Base-by-base conservation (phyloP, 805 yeast species). In the Spathaspora passalidarum region DNA sequence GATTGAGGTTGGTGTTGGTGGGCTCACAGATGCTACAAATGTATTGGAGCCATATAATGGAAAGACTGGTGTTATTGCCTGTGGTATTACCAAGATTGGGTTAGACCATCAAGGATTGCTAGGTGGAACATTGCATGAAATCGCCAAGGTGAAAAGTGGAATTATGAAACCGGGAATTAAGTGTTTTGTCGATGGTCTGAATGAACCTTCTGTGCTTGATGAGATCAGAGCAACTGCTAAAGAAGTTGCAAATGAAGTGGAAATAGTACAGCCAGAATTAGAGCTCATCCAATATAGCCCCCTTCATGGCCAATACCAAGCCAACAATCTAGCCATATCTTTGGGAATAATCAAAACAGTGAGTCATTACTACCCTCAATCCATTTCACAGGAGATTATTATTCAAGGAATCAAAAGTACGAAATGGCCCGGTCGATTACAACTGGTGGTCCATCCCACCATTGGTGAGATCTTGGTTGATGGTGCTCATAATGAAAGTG, bases 1-100 rank as follows among this genome's bases (percentile, higher is more conserved):
- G 0, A 65, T 92, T n/a, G 99, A 92, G 62, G 97, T 90, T 3
- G 99, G 99, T 0, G 68, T 94, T 5, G 99, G 99, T 2, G 99
- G 99, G 0, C 64, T 86, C 36, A 61, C 81, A 10, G 99, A 92
- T 64, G 88, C 97, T 1, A 92, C 99, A 0, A 92, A 92, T 66
- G 87, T 87, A 0, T 61, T 85, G 21, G 56, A 54, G 9, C 59
- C 75, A 0, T 51, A 49, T 4, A 49, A 50, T 5, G 50, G 51
- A 9, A 35, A 21, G 3, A 10, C 26, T 5, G 75, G 80, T 13
- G 81, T 81, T 23, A 44, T 85, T 32, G 79, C 75, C 5, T 79
- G 90, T 7, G 96, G 85, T 1, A 84, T 94, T 37, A 82, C 97
- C 4, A 88, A 88, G 58, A 84, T 92, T 18, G 94, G 92, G 1